Evolutionary conservation across 371 early-diverging fungal species (phyloP), one percentile per base, ranked within the genome.

Genomic region (Mucor plumbeus): DNA sequence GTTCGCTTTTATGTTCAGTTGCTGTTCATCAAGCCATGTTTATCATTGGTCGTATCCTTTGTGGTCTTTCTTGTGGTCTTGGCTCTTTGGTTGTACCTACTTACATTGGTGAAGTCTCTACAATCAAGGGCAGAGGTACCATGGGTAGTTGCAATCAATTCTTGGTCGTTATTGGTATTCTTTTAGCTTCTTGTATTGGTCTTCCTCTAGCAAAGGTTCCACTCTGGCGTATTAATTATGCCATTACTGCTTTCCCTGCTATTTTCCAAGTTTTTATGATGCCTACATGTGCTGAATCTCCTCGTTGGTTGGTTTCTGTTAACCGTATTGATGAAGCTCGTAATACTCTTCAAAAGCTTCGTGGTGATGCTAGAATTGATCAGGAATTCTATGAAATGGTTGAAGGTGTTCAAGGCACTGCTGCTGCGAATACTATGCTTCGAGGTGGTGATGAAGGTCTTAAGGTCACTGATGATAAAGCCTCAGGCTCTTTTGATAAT

Each of bases 41-140:
- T 61, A 85, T 85, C 53, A 41, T 91, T 59, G 97, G 94, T 0
- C 89, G 97, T 50, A 75, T 96, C 48, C 57, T 93, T 15, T 79
- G 86, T 55, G 97, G 97, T 48, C 65, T 95, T 53, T 94, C 88
- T 3, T 87, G 92, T 40, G 97, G 97, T 13, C 75, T 91, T 7
- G 88, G 89, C 14, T 88, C 93, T 35, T 88, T 90, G 26, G 87
- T 85, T 11, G 88, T 92, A 0, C 91, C 97, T 0, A 86, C 89
- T 4, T 97, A 96, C 63, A 85, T 96, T 26, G 88, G 89, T 13
- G 94, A 95, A 69, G 85, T 96, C 36, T 77, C 94, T 5, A 92
- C 95, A 0, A 81, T 86, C 1, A 75, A 80, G 9, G 78, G 76
- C 13, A 81, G 94, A 59, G 96, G 95, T 6, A 75, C 86, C 0